A percentile compares a stretch with the other conserved stretches of the same genome.
phyloP scores from a whole-genome alignment of 2,329 filamentous ascomycete genomes.

The Emergomyces africanus region DNA sequence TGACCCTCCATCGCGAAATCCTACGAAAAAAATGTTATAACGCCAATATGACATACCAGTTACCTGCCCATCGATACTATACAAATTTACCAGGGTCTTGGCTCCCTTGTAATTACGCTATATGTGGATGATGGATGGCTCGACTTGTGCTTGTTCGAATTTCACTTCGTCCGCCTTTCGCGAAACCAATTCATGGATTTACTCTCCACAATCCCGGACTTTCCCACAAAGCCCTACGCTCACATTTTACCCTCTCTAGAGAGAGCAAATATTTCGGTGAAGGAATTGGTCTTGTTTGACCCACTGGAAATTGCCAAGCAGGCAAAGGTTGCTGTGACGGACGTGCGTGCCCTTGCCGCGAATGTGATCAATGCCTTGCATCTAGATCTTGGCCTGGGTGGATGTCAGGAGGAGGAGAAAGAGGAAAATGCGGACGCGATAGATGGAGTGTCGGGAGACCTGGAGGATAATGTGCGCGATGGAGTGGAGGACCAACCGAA shows the following conservation, averaged over 20 bases:
- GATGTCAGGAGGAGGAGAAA: constrained; percentile 5
- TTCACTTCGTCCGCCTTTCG: not conserved
- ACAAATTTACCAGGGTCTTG: not conserved
- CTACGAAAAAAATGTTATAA: too few species aligned
- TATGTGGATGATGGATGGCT: not conserved
- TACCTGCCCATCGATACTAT: not conserved
- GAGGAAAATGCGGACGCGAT: not conserved
- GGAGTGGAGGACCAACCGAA: constrained; percentile 4
- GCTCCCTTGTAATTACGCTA: not conserved
- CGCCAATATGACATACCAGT: not conserved
- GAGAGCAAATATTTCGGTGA: constrained; percentile 60
- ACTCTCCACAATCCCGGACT: constrained; percentile 65
- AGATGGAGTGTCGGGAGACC: constrained; percentile 2
- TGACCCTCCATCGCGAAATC: not conserved
- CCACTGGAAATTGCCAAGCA: constrained; percentile 72
- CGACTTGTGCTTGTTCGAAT: not conserved
- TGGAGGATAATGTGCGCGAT: not conserved
- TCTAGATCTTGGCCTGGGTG: constrained; percentile 40
- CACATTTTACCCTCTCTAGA: constrained; percentile 71
- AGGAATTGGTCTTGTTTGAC: constrained; percentile 77
- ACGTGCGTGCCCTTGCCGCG: constrained; percentile 60
- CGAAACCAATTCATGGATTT: constrained; percentile 47
- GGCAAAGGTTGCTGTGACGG: constrained; percentile 65
- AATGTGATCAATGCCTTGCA: constrained; percentile 57
- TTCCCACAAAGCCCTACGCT: constrained; percentile 56